phyloP scores from a whole-genome alignment of 1,284 basidiomycete species.

The Sanghuangporus weigelae region DNA sequence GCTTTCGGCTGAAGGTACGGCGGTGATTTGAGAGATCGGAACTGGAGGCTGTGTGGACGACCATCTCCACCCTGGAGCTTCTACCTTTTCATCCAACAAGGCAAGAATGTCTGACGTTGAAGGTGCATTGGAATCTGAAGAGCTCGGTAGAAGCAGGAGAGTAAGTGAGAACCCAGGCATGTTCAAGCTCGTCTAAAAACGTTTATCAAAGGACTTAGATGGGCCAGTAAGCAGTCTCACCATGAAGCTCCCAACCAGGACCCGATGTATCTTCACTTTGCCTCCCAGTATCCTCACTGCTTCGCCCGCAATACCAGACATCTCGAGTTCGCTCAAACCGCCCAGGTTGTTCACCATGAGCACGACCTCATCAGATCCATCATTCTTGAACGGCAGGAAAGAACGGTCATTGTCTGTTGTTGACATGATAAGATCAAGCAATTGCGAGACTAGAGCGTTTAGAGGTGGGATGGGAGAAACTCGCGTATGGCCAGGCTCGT shows the following conservation, averaged over 20 bases:
- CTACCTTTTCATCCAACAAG: slow-evolving; percentile 71
- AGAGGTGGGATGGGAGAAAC: slow-evolving; percentile 69
- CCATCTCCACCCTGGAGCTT: slow-evolving; percentile 85
- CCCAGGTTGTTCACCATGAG: slow-evolving; percentile 80
- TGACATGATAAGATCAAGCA: slow-evolving; percentile 70
- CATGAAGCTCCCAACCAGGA: slow-evolving; percentile 83
- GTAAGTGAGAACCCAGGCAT: slow-evolving; percentile 95
- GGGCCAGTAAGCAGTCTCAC: slow-evolving; percentile 32
- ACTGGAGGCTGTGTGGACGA: slow-evolving; percentile 39
- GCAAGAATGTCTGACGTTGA: slow-evolving; percentile 55
- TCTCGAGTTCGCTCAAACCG: slow-evolving; percentile 82
- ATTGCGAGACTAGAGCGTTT: slow-evolving; percentile 61
- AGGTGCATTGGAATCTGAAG: slow-evolving; percentile 32
- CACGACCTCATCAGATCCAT: slow-evolving; percentile 61
- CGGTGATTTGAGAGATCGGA: slow-evolving; percentile 18
- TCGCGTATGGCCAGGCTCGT: slow-evolving; percentile 78
- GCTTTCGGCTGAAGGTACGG: slow-evolving; percentile 15
- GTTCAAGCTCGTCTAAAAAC: slow-evolving; percentile 77
- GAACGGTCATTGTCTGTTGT: slow-evolving; percentile 79
- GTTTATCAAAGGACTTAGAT: not conserved
- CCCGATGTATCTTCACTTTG: slow-evolving; percentile 52
- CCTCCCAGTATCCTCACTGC: slow-evolving; percentile 48
- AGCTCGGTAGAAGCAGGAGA: slow-evolving; percentile 69
- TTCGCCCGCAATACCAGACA: slow-evolving; percentile 66
- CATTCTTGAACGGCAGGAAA: slow-evolving; percentile 73